Conservation (phyloP, 2,329 filamentous ascomycete genomes). For the Aspergillus awamori region DNA sequence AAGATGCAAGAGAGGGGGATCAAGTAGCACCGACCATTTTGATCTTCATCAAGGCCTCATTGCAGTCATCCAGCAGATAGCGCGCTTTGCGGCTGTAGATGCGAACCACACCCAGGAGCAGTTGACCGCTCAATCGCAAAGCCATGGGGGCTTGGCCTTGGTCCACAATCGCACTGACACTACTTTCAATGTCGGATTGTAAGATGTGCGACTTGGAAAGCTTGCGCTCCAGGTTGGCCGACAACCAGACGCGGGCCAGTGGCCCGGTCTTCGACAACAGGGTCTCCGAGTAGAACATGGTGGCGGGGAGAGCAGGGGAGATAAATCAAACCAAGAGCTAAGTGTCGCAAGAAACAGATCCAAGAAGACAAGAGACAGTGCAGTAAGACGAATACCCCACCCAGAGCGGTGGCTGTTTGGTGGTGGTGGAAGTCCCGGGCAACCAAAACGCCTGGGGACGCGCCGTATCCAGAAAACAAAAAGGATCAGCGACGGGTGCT, state of each 20-base stretch:
- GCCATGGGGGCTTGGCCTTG: conserved; percentile 94
- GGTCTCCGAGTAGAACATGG: conserved; percentile 97
- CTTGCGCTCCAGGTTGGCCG: conserved; percentile 97
- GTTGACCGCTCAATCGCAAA: conserved; percentile 86
- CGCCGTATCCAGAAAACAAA: conserved; percentile 38
- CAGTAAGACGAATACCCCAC: conserved; percentile 29
- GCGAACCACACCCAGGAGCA: conserved; percentile 90
- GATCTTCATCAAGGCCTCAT: conserved; percentile 95
- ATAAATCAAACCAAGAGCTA: no score
- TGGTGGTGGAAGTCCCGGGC: conserved; percentile 26
- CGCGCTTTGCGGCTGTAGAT: conserved; percentile 98
- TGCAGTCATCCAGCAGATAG: conserved; percentile 95
- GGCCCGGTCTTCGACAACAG: conserved; percentile 96
- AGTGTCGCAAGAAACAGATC: conserved; percentile 23
- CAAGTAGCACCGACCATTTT: conserved; percentile 73
- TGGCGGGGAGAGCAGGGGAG: conserved; percentile 15
- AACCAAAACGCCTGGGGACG: conserved; percentile 32
- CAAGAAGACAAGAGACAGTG: conserved; percentile 19
- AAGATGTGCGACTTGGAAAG: conserved; percentile 95
- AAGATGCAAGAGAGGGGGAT: neutral
- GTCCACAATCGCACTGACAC: conserved; percentile 92
- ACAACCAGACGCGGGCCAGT: conserved; percentile 95
- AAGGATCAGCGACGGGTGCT: conserved; percentile 23
- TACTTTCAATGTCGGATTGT: conserved; percentile 91
- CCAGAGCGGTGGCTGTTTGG: conserved; percentile 36